Evolutionary conservation across 305 asterid species (phyloP).

Genomic region (Fraxinus latifolia): DNA sequence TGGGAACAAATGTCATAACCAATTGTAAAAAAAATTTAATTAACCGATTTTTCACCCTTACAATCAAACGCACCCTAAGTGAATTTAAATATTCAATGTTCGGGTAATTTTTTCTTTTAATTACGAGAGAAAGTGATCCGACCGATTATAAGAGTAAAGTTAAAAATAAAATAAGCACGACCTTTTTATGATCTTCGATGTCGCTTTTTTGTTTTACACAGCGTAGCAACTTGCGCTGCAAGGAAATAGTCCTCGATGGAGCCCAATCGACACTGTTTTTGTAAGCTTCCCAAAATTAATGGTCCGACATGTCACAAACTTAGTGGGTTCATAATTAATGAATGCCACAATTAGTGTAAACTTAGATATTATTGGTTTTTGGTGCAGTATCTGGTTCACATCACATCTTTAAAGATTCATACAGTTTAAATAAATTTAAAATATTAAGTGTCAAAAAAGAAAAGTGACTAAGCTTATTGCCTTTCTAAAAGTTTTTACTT

Average conservation of each 20-base stretch:
- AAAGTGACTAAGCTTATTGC: not conserved
- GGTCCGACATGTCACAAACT: slow-evolving; percentile 18
- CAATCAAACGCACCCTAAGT: not conserved
- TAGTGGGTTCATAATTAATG: slow-evolving; percentile 15
- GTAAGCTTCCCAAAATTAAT: not conserved
- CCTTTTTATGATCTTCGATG: not conserved
- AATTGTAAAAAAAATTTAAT: no score
- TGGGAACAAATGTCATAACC: no score
- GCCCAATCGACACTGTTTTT: not conserved
- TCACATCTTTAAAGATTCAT: slow-evolving; percentile 33
- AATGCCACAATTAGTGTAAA: slow-evolving; percentile 10
- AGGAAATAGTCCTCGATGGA: not conserved
- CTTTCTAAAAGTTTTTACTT: slow-evolving; percentile 19
- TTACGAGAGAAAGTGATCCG: not conserved
- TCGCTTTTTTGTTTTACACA: not conserved
- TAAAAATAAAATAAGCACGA: not conserved
- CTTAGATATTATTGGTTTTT: not conserved
- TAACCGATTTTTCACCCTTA: no score
- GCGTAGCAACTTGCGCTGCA: not conserved
- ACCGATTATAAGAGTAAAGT: not conserved
- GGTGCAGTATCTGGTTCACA: slow-evolving; percentile 28
- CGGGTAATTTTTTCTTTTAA: no score
- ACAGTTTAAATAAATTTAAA: not conserved
- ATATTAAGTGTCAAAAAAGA: not conserved
- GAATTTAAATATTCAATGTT: not conserved